Evolutionary conservation across 495 filamentous ascomycete genomes (phyloP).

Genomic region (Alectoria sarmentosa): DNA sequence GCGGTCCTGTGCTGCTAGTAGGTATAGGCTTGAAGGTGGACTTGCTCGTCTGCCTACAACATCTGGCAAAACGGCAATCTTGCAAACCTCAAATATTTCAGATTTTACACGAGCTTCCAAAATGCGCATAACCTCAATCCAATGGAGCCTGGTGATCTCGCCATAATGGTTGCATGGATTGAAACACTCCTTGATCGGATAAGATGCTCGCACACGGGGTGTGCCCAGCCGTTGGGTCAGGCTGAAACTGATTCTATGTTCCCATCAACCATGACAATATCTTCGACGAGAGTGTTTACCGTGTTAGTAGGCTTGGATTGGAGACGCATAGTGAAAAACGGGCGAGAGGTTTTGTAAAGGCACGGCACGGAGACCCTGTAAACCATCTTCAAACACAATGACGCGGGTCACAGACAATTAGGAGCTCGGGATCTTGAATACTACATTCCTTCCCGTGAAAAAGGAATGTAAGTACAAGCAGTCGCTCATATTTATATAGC

Average conservation of each 20-base stretch:
- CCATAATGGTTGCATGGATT: background rate
- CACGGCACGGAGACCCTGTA: background rate
- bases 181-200: background rate
- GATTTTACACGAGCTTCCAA: too few relatives aligned
- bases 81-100: background rate
- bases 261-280: background rate
- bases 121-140: background rate
- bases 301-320: background rate
- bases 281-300: background rate
- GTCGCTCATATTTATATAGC: background rate
- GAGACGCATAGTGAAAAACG: background rate
- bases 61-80: background rate
- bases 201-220: background rate
- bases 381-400: background rate
- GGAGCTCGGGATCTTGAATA: background rate
- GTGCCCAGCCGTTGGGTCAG: background rate
- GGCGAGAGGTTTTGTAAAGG: background rate
- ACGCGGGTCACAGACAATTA: background rate
- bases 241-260: background rate
- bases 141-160: background rate
- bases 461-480: background rate
- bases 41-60: background rate
- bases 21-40: background rate
- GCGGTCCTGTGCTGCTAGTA: background rate
- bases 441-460: background rate